Evolutionary conservation across 495 filamentous ascomycete genomes (phyloP).

Genomic region (Symbiotaphrina buchneri): DNA sequence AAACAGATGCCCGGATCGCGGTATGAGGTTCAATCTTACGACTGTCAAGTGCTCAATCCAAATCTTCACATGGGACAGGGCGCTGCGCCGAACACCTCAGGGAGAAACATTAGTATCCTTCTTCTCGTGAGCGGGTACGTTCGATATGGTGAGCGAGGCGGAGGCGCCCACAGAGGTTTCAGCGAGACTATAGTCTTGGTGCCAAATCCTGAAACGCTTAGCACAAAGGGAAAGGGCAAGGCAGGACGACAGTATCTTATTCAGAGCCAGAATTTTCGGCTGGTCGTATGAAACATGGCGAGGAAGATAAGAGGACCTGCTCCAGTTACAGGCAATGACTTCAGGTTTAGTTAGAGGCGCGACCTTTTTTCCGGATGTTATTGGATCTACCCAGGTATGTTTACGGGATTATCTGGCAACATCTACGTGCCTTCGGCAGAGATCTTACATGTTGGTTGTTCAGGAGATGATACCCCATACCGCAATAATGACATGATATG

Average conservation of each 20-base stretch:
- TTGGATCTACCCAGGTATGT: too few species aligned
- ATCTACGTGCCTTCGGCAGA: too few species aligned
- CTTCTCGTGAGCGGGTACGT: constrained; percentile 46
- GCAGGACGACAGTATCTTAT: constrained; percentile 15
- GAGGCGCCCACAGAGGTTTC: constrained; percentile 37
- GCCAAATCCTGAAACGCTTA: constrained; percentile 39
- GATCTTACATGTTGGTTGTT: too few species aligned
- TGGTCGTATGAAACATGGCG: constrained; percentile 12
- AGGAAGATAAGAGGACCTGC: too few species aligned
- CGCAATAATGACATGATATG: too few species aligned
- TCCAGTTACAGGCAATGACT: too few species aligned
- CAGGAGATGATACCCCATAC: too few species aligned
- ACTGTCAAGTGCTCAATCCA: constrained; percentile 54
- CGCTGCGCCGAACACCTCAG: constrained; percentile 1
- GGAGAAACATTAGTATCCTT: constrained; percentile 43
- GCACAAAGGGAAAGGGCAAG: constrained; percentile 17
- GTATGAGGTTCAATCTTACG: constrained; percentile 43
- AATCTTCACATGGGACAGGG: constrained; percentile 21
- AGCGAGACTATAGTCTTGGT: constrained; percentile 57
- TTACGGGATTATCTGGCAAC: too few species aligned
- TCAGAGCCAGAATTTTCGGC: constrained; percentile 12
- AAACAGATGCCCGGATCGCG: constrained; percentile 29
- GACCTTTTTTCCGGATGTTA: too few species aligned
- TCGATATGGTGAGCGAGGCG: constrained; percentile 29
- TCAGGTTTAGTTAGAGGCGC: too few species aligned